Percentiles rank a stretch among this genome's conserved stretches.
These are phyloP conservation scores for Zangia roseola DNA, from an alignment of 768 basidiomycete species.

Conservation along the genomic window DNA sequence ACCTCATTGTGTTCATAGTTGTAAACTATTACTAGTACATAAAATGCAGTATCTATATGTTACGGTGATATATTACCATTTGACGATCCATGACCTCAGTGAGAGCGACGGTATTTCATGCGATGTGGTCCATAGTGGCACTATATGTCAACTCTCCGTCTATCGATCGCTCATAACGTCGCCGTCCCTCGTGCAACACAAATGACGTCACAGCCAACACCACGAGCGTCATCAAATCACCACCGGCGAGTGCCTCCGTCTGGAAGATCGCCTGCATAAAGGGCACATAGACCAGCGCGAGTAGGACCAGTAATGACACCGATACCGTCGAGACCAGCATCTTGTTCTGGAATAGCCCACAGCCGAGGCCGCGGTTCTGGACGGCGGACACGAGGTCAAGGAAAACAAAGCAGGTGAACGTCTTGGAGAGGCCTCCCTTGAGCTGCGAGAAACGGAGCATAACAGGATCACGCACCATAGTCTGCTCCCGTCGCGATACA, in stretches of 20 bases:
- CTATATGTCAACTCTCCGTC: conserved; percentile 54
- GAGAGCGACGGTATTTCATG: conserved; percentile 29
- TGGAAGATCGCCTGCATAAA: conserved; percentile 92
- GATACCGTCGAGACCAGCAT: conserved; percentile 90
- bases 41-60: conserved; percentile 8
- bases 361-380: conserved; percentile 90
- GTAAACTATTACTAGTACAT: neutral
- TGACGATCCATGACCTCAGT: neutral
- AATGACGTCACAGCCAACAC: conserved; percentile 65
- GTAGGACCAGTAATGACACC: conserved; percentile 80
- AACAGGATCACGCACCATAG: conserved; percentile 67
- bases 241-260: conserved; percentile 71
- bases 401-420: conserved; percentile 96
- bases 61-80: conserved; percentile 1
- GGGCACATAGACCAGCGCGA: conserved; percentile 86
- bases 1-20: no score
- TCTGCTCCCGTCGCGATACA: conserved; percentile 87
- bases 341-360: conserved; percentile 78
- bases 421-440: conserved; percentile 46
- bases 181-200: conserved; percentile 71
- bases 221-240: conserved; percentile 73
- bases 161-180: conserved; percentile 70
- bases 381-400: conserved; percentile 94
- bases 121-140: conserved; percentile 58
- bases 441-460: neutral